A percentile compares a stretch with the other conserved stretches of the same genome.
phyloP scores from a whole-genome alignment of 495 filamentous ascomycete genomes.

The Podospora tetraspora region DNA sequence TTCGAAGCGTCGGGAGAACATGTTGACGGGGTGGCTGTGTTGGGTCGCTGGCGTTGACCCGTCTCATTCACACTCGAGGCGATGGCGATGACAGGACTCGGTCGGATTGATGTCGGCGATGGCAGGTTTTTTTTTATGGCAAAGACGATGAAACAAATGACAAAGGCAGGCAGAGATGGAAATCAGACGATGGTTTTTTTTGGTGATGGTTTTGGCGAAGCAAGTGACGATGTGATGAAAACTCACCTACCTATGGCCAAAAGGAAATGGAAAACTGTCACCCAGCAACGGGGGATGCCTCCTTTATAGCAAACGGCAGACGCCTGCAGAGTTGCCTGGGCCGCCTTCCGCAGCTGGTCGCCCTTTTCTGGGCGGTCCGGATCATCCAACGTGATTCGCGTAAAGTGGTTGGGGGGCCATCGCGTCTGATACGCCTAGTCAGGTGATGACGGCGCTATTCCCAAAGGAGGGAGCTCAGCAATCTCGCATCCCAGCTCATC shows the following conservation, averaged over 20 bases:
- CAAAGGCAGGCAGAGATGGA: slow-evolving; percentile 1
- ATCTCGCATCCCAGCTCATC: neutral
- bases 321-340: slow-evolving; percentile 30
- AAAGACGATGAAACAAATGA: neutral
- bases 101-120: neutral
- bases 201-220: slow-evolving; percentile 17
- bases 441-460: slow-evolving; percentile 21
- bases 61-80: neutral
- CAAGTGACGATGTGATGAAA: slow-evolving; percentile 11
- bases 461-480: neutral
- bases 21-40: slow-evolving; percentile 13
- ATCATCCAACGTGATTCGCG: slow-evolving; percentile 28
- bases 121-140: neutral
- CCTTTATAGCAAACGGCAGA: slow-evolving; percentile 25
- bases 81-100: neutral
- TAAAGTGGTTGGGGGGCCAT: slow-evolving; percentile 17
- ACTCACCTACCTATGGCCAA: slow-evolving; percentile 22
- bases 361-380: slow-evolving; percentile 18
- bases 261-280: slow-evolving; percentile 11
- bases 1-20: slow-evolving; percentile 43
- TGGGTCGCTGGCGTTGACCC: neutral
- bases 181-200: slow-evolving; percentile 12
- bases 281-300: slow-evolving; percentile 12
- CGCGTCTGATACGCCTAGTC: slow-evolving; percentile 20
- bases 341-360: slow-evolving; percentile 12